These are phyloP conservation scores for Porodaedalea pini DNA, from an alignment of 1,284 basidiomycete genomes.

Conservation along the genomic window DNA sequence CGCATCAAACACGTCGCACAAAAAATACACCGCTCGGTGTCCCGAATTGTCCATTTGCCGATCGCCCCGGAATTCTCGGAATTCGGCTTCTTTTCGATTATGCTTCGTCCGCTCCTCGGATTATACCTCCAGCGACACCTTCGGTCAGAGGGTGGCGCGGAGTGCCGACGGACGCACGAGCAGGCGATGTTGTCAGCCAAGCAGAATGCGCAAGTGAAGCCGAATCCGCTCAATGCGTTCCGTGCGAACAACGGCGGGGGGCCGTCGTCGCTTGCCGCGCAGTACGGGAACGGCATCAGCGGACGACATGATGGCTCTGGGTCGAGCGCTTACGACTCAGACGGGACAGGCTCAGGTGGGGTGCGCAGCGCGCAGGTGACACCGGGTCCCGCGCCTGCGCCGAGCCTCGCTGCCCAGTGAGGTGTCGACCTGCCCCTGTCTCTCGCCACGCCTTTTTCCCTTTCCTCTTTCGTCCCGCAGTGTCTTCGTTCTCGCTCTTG, in stretches of 20 bases:
- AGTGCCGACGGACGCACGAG: constrained; percentile 51
- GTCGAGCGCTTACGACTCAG: constrained; percentile 19
- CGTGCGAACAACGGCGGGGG: constrained; percentile 5
- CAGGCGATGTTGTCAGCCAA: constrained; percentile 9
- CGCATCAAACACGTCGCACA: constrained; percentile 5
- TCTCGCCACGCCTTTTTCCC: background rate
- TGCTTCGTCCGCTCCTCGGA: background rate
- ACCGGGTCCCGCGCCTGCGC: constrained; percentile 12
- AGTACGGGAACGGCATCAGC: background rate
- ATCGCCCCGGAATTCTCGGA: background rate
- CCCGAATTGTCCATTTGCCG: background rate
- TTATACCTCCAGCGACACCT: constrained; percentile 29
- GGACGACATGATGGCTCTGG: constrained; percentile 10
- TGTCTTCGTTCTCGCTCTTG: background rate
- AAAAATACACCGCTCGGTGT: background rate
- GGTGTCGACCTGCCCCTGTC: too few relatives aligned
- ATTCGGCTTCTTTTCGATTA: background rate
- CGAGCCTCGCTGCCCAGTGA: constrained; percentile 14
- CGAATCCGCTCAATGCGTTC: constrained; percentile 2
- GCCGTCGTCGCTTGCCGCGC: background rate
- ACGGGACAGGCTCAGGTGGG: constrained; percentile 6
- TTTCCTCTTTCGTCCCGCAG: background rate
- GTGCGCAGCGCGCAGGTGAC: constrained; percentile 15
- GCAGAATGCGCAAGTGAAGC: constrained; percentile 1
- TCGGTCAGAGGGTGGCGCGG: constrained; percentile 76